These are phyloP conservation scores for Penicillium cinerascens DNA, from an alignment of 495 filamentous ascomycete species.

Conservation along the genomic window DNA sequence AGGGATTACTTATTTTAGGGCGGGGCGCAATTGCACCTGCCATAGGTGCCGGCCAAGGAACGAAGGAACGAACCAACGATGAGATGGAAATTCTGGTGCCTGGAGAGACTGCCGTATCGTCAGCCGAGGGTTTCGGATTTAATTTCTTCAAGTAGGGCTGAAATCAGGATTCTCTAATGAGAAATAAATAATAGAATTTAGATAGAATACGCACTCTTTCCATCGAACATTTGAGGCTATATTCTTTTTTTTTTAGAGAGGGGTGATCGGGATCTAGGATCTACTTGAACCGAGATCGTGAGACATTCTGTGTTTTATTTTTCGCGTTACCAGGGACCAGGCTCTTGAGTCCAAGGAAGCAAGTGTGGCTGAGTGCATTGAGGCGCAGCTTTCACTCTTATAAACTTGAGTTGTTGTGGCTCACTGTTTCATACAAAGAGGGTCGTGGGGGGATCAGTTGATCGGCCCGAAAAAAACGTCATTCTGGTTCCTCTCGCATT, in stretches of 20 bases:
- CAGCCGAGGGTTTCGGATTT: not conserved
- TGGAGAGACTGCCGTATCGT: not conserved
- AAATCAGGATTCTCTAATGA: not conserved
- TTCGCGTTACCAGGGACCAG: not conserved
- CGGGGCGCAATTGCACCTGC: not conserved
- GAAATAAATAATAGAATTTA: no score
- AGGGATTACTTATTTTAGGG: not conserved
- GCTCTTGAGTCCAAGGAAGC: not conserved
- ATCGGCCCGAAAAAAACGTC: constrained; percentile 21
- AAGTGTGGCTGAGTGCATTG: not conserved
- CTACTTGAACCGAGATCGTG: not conserved
- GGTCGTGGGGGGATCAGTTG: constrained; percentile 14
- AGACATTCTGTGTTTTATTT: not conserved
- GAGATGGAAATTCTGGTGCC: constrained; percentile 6
- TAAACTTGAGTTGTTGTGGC: not conserved
- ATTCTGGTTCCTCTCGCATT: constrained; percentile 16
- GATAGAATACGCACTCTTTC: no score
- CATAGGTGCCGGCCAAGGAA: not conserved
- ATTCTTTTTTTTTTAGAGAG: not conserved
- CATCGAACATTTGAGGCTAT: not conserved
- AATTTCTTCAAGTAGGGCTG: not conserved
- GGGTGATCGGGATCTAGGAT: not conserved
- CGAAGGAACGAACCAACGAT: not conserved
- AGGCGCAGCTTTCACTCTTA: not conserved
- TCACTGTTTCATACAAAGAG: not conserved